phyloP scores from a whole-genome alignment of 345 rosid genomes.

The Murraya paniculata region DNA sequence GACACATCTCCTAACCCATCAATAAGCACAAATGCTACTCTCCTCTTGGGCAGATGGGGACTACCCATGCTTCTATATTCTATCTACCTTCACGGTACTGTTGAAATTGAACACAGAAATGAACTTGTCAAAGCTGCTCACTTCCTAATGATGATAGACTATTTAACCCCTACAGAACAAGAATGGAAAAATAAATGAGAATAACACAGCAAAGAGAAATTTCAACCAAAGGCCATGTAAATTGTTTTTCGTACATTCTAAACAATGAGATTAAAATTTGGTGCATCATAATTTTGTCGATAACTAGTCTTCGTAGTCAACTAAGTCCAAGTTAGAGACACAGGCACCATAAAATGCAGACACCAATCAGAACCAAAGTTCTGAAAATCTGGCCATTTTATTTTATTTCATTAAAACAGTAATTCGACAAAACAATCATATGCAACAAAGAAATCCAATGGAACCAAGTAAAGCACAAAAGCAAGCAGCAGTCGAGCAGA shows the following conservation, averaged over 20 bases:
- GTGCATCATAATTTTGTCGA: background rate
- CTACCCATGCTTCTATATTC: conserved; percentile 34
- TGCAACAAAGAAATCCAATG: background rate
- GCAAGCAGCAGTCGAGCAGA: background rate
- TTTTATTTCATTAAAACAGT: too few species aligned
- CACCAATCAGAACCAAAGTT: background rate
- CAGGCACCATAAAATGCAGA: background rate
- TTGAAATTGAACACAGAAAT: background rate
- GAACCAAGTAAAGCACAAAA: background rate
- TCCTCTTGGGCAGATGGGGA: conserved; percentile 40
- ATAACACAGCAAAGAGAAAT: background rate
- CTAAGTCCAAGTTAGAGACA: background rate
- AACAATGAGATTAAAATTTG: background rate
- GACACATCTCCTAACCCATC: conserved; percentile 95
- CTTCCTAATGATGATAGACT: background rate
- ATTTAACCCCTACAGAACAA: background rate
- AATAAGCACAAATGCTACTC: conserved; percentile 87
- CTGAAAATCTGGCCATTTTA: background rate
- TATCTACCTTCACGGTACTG: background rate
- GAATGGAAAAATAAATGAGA: background rate
- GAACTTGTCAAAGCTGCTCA: background rate
- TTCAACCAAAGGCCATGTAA: background rate
- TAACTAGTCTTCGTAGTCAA: background rate
- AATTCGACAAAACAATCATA: background rate
- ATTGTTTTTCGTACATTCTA: background rate